Conservation (phyloP, 2,329 filamentous ascomycete genomes). For the Cladophialophora exuberans region DNA sequence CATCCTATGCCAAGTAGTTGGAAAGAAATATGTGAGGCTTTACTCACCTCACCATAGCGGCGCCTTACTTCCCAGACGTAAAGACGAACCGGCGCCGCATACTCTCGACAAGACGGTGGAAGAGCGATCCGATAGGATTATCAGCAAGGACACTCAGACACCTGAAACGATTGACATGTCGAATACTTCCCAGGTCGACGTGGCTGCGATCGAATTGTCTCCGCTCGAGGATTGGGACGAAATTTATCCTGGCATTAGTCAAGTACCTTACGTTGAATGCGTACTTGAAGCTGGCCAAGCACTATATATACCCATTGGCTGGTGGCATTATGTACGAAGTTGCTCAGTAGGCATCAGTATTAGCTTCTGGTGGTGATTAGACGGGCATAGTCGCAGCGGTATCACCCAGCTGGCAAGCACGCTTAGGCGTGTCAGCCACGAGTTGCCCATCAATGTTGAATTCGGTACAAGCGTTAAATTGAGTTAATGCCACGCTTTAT, state of each 20-base stretch:
- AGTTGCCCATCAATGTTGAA: no score
- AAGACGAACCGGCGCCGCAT: constrained; percentile 35
- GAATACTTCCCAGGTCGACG: constrained; percentile 81
- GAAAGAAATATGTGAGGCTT: constrained; percentile 86
- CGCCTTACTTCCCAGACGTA: constrained; percentile 63
- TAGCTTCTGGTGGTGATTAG: constrained; percentile 82
- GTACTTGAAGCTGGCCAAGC: constrained; percentile 80
- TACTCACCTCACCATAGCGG: constrained; percentile 70
- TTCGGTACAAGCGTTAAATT: no score
- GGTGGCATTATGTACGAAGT: constrained; percentile 97
- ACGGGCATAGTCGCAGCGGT: not conserved
- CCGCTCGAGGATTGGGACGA: constrained; percentile 48
- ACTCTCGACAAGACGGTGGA: constrained; percentile 6
- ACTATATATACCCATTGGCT: constrained; percentile 87
- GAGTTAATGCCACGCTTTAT: no score
- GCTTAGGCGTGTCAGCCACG: no score
- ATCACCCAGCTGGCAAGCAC: not conserved
- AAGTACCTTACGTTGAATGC: constrained; percentile 70
- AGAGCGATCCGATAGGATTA: not conserved
- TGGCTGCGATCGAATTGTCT: constrained; percentile 68
- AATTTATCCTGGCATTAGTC: constrained; percentile 59
- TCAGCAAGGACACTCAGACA: constrained; percentile 49
- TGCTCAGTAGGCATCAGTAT: constrained; percentile 88
- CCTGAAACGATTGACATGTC: constrained; percentile 78
- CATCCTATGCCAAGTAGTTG: constrained; percentile 84